Base-by-base conservation (phyloP, 2,329 filamentous ascomycete genomes). In the Nemania sp. region DNA sequence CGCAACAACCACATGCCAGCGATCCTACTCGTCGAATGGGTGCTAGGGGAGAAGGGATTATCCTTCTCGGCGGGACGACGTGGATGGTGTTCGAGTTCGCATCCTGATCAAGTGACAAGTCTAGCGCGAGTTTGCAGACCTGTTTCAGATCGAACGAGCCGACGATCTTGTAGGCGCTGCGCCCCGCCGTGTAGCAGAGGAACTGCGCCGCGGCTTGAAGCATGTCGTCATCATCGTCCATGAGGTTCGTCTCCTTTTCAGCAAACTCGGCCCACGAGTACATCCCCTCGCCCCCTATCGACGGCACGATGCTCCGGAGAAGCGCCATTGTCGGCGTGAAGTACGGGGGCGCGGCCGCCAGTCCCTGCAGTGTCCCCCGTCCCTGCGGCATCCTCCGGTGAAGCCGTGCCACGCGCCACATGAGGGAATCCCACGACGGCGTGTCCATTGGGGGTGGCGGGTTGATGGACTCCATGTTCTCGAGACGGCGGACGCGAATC, bases 381-480 rank as follows among this genome's bases (percentile, higher is more conserved):
- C 54, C 48, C 52, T 17, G 43, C 55, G 60, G 45, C 64, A 68
- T 49, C 45, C 45, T 54, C 7, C 59, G 55, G 49, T 62, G 56
- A n/a, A 64, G 52, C n/a, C 62, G 55, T 12, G 62, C 59, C n/a
- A 69, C 59, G 21, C 69, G 69, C 65, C 66, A 69, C 13, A 54
- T 59, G n/a, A 71, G 66, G 12, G 67, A 65, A 32, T 71, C 67
- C 69, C 68, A 70, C 5, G 67, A 65, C 3, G 55, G 58, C n/a
- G 57, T 59, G 4, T 65, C 56, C 61, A 68, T 67, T 3, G 68
- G 69, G n/a, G 68, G 66, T 2, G 68, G 69, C n/a, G 68, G 57
- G 17, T 63, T 51, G 39, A 69, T 64, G 17, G 21, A 42, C 2
- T 39, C 46, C 10, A 47, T 29, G 4, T 20, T 46, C 43, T 70